These are phyloP conservation scores for Acer negundo DNA, from an alignment of 345 rosid genomes.

Conservation along the genomic window DNA sequence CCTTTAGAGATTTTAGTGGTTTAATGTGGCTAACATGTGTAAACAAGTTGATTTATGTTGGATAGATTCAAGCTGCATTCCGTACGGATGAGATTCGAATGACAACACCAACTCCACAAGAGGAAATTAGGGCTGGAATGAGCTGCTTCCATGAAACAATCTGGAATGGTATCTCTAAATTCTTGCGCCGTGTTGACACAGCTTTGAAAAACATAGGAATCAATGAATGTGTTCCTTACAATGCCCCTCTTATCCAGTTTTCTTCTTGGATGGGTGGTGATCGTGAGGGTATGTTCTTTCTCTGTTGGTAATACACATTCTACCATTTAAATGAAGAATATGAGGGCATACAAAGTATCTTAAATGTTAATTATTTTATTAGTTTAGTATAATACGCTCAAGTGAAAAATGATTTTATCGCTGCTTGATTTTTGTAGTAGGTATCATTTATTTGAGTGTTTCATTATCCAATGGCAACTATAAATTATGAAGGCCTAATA, in stretches of 20 bases:
- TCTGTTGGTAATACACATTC: background rate
- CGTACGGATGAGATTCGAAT: conserved; percentile 99
- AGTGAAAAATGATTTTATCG: background rate
- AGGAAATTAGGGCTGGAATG: conserved; percentile 99
- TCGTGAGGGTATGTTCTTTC: conserved; percentile 79
- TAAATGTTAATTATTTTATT: background rate
- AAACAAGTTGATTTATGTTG: background rate
- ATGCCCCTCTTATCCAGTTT: conserved; percentile 97
- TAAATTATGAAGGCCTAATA: background rate
- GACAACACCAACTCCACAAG: conserved; percentile 98
- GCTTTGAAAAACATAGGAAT: conserved; percentile 96
- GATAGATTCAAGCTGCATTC: conserved; percentile 98
- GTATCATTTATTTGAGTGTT: background rate
- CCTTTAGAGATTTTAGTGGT: background rate
- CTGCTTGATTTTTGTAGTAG: background rate
- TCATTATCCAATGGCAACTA: background rate
- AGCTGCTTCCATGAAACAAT: conserved; percentile 98
- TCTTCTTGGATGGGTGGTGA: conserved; percentile 99
- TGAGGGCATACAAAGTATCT: background rate
- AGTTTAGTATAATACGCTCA: background rate
- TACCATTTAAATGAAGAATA: background rate
- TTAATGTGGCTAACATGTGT: background rate
- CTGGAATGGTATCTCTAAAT: conserved; percentile 98
- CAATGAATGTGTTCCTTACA: conserved; percentile 89
- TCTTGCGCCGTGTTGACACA: conserved; percentile 97